A percentile compares a stretch with the other conserved stretches of the same genome.
Evolutionary conservation across 495 filamentous ascomycete genomes (phyloP).

Genomic region (Penicillium silybi): DNA sequence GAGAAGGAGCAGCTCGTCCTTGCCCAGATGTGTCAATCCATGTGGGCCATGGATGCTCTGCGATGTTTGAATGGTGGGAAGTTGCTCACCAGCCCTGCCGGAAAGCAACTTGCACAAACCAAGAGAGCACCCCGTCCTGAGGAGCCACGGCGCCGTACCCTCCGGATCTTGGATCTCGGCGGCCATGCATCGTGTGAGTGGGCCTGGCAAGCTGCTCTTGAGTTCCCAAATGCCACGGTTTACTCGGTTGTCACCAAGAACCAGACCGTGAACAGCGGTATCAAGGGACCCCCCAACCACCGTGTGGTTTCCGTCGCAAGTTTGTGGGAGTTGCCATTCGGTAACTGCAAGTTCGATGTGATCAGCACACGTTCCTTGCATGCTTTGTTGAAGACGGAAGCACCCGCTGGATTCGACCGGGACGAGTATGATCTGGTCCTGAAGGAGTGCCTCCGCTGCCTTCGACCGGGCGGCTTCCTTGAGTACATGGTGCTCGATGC

Average conservation of each 20-base stretch:
- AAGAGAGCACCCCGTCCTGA: conserved; percentile 5
- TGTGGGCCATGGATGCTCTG: conserved; percentile 77
- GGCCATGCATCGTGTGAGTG: conserved; percentile 85
- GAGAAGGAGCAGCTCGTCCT: conserved; percentile 79
- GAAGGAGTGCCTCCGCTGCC: conserved; percentile 77
- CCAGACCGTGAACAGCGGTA: conserved; percentile 62
- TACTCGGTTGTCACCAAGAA: conserved; percentile 78
- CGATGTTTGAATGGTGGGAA: conserved; percentile 76
- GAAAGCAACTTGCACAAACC: conserved; percentile 44
- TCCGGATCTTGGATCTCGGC: conserved; percentile 80
- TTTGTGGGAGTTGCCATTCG: conserved; percentile 80
- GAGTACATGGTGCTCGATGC: conserved; percentile 88
- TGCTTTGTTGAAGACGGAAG: conserved; percentile 66
- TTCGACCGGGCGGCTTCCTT: conserved; percentile 89
- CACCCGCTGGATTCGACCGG: conserved; percentile 45
- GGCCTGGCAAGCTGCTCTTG: conserved; percentile 87
- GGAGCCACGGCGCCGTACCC: conserved; percentile 12
- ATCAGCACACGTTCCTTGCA: conserved; percentile 89
- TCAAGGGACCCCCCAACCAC: conserved; percentile 84
- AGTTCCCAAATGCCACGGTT: conserved; percentile 78
- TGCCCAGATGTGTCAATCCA: conserved; percentile 65
- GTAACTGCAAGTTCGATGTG: conserved; percentile 83
- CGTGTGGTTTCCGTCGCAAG: conserved; percentile 68
- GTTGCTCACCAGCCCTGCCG: conserved; percentile 72
- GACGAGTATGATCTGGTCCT: conserved; percentile 91